phyloP scores from a whole-genome alignment of 257 asterid species.

The Echites panduratus region DNA sequence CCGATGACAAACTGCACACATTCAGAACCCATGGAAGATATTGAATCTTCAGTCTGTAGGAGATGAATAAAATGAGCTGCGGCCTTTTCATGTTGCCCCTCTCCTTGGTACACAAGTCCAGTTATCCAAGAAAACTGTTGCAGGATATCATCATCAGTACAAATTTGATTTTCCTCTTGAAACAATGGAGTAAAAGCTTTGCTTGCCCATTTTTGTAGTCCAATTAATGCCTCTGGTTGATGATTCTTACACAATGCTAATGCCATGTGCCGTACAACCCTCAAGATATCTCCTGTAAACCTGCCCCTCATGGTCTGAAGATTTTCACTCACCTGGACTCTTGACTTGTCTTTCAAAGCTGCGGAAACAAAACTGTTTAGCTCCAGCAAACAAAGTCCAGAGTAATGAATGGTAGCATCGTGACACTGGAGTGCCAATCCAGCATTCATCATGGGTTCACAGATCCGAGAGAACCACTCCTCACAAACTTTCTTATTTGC shows the following conservation, averaged over 20 bases:
- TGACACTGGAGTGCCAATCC: conserved; percentile 89
- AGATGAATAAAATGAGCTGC: conserved; percentile 86
- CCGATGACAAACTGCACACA: conserved; percentile 86
- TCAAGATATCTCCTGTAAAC: conserved; percentile 64
- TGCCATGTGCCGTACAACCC: conserved; percentile 55
- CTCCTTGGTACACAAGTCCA: conserved; percentile 86
- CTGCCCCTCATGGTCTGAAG: conserved; percentile 52
- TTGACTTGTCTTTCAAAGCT: conserved; percentile 57
- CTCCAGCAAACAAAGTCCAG: conserved; percentile 70
- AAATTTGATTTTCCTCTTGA: conserved; percentile 46
- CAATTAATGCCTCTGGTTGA: conserved; percentile 76
- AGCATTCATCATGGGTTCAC: conserved; percentile 99
- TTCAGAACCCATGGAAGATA: conserved; percentile 79
- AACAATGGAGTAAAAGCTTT: conserved; percentile 63
- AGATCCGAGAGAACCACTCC: conserved; percentile 99
- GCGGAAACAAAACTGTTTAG: conserved; percentile 54
- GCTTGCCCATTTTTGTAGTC: conserved; percentile 86
- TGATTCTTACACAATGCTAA: conserved; percentile 74
- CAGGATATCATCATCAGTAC: conserved; percentile 36
- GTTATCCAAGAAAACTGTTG: conserved; percentile 78
- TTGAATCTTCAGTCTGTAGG: conserved; percentile 78
- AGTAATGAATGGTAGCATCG: conserved; percentile 77
- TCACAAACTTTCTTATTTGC: conserved; percentile 96
- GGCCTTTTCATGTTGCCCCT: conserved; percentile 96
- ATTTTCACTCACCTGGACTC: conserved; percentile 57